These are phyloP conservation scores for Cystoderma amianthinum DNA, from an alignment of 768 basidiomycete genomes.

Conservation along the genomic window DNA sequence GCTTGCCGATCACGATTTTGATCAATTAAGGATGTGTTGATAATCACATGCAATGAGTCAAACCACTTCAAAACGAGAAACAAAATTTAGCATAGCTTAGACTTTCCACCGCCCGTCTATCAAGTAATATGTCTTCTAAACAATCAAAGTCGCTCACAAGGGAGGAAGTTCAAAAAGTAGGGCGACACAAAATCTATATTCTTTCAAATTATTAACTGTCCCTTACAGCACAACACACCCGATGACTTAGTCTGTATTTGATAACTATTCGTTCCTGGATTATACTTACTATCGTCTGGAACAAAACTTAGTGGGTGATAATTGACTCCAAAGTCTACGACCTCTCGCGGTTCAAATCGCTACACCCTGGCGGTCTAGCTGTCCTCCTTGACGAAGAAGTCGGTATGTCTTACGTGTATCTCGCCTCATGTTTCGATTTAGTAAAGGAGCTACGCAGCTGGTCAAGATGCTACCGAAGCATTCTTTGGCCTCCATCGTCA, in stretches of 20 bases:
- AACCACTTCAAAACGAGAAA: background rate
- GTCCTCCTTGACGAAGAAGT: conserved; percentile 73
- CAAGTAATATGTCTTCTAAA: conserved; percentile 18
- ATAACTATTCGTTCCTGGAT: background rate
- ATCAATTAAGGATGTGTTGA: background rate
- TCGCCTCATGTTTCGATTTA: background rate
- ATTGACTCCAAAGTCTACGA: conserved; percentile 83
- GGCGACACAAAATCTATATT: conserved; percentile 7
- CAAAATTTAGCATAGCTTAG: background rate
- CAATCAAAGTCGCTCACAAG: conserved; percentile 35
- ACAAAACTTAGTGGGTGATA: conserved; percentile 59
- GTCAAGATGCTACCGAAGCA: conserved; percentile 44
- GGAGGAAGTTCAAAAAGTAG: conserved; percentile 70
- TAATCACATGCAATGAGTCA: conserved; percentile 1
- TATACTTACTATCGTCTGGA: background rate
- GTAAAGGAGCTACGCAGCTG: conserved; percentile 30
- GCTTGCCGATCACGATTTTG: too few species aligned
- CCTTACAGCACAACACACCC: conserved; percentile 62
- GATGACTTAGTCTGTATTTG: conserved; percentile 54
- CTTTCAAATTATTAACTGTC: background rate
- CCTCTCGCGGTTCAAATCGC: conserved; percentile 64
- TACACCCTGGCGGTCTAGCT: conserved; percentile 78
- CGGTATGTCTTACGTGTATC: conserved; percentile 30
- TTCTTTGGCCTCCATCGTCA: conserved; percentile 26
- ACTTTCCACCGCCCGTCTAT: background rate